phyloP scores from a whole-genome alignment of 2,329 filamentous ascomycete species.

The Mollisia scopiformis region DNA sequence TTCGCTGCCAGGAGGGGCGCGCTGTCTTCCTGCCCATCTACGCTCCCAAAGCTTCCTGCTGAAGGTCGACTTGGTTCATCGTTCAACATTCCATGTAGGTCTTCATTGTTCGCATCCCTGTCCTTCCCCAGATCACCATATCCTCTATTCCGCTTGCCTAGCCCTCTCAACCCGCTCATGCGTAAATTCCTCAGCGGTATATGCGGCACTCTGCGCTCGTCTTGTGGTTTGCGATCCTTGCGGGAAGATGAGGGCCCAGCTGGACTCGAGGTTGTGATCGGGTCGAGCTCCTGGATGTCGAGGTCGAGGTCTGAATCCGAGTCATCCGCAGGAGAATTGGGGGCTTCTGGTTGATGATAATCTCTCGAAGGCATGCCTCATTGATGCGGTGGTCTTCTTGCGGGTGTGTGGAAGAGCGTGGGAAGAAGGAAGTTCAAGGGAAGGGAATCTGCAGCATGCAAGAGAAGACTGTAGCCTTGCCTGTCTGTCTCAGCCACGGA shows the following conservation, averaged over 20 bases:
- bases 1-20: constrained; percentile 65
- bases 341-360: constrained; percentile 42
- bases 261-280: constrained; percentile 41
- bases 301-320: constrained; percentile 78
- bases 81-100: constrained; percentile 68
- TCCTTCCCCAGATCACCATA: constrained; percentile 64
- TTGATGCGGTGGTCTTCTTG: constrained; percentile 33
- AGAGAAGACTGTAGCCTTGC: constrained; percentile 25
- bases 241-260: constrained; percentile 30
- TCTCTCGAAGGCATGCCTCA: constrained; percentile 41
- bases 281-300: constrained; percentile 80
- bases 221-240: constrained; percentile 32
- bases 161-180: constrained; percentile 64
- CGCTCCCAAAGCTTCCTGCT: constrained; percentile 56
- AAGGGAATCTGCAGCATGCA: neutral
- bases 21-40: constrained; percentile 60
- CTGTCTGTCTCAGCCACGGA: constrained; percentile 24
- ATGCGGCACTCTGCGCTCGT: constrained; percentile 36
- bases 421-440: neutral
- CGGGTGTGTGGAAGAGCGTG: too few relatives aligned
- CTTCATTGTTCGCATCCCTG: constrained; percentile 63
- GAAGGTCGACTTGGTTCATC: constrained; percentile 64
- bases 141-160: constrained; percentile 51
- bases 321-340: constrained; percentile 67
- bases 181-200: constrained; percentile 75